phyloP scores from a whole-genome alignment of 768 basidiomycete genomes.

The Leccinum longicurvipes region DNA sequence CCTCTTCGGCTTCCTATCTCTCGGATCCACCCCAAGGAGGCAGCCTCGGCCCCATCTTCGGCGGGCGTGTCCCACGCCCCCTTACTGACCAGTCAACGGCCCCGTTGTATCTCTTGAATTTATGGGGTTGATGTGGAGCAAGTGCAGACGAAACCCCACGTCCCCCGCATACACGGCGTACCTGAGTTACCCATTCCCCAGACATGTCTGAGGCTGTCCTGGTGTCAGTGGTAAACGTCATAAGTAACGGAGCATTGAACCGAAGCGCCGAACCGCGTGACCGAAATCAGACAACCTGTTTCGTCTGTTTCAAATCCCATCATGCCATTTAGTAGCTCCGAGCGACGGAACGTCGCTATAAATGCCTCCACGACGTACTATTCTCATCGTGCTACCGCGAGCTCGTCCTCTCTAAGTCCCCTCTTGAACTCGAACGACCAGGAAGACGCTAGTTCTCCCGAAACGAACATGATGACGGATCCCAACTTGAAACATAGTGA shows the following conservation, averaged over 20 bases:
- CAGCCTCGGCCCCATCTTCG: too few species aligned
- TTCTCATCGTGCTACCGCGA: slow-evolving; percentile 6
- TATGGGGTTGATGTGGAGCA: background rate
- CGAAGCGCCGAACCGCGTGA: background rate
- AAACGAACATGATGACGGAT: slow-evolving; percentile 18
- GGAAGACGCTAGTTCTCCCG: background rate
- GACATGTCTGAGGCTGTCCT: background rate
- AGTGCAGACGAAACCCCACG: background rate
- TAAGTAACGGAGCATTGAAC: background rate
- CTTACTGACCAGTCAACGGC: too few species aligned
- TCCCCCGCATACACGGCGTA: background rate
- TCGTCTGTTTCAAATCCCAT: background rate
- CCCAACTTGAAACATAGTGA: slow-evolving; percentile 1
- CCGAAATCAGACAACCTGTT: background rate
- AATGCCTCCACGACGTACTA: background rate
- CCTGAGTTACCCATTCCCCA: background rate
- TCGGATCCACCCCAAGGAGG: too few species aligned
- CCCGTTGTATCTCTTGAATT: background rate
- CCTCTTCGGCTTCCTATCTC: too few species aligned
- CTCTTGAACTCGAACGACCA: slow-evolving; percentile 4
- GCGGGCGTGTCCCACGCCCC: too few species aligned
- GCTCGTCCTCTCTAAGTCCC: slow-evolving; percentile 15
- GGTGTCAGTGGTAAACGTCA: background rate
- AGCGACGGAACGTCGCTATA: slow-evolving; percentile 10
- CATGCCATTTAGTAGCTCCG: background rate